phyloP scores from a whole-genome alignment of 2,329 filamentous ascomycete genomes.

The Metarhizium guizhouense region DNA sequence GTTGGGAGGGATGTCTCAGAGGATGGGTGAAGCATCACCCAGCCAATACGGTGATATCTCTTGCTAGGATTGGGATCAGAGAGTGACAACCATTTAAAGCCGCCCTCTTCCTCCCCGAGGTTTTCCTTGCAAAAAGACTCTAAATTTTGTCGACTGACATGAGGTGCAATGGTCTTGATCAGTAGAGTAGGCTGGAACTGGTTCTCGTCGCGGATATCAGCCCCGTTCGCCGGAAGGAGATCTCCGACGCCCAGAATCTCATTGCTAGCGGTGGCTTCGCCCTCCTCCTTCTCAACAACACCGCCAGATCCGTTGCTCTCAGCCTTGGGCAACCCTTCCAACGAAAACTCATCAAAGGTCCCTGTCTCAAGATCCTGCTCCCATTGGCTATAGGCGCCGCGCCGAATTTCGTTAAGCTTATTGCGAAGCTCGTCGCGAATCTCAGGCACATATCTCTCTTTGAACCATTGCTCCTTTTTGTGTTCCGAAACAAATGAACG shows the following conservation, averaged over 20 bases:
- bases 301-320: slow-evolving; percentile 83
- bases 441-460: slow-evolving; percentile 83
- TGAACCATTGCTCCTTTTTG: slow-evolving; percentile 96
- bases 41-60: slow-evolving; percentile 93
- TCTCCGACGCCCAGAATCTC: slow-evolving; percentile 91
- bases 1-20: slow-evolving; percentile 56
- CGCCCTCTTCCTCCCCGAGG: slow-evolving; percentile 80
- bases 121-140: slow-evolving; percentile 94
- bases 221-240: slow-evolving; percentile 71
- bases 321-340: slow-evolving; percentile 89
- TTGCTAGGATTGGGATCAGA: slow-evolving; percentile 97
- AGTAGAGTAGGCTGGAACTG: slow-evolving; percentile 84
- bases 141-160: slow-evolving; percentile 86
- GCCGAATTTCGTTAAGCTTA: slow-evolving; percentile 72
- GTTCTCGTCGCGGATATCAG: slow-evolving; percentile 82
- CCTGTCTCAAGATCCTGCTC: slow-evolving; percentile 77
- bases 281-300: slow-evolving; percentile 87
- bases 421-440: slow-evolving; percentile 65
- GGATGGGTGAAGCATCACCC: slow-evolving; percentile 88
- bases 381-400: slow-evolving; percentile 76
- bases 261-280: slow-evolving; percentile 82
- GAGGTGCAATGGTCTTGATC: slow-evolving; percentile 96
- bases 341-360: slow-evolving; percentile 85
- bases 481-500: slow-evolving; percentile 84
- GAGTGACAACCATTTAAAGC: slow-evolving; percentile 91